These are phyloP conservation scores for Scytalidium lignicola DNA, from an alignment of 2,329 filamentous ascomycete species.

Conservation along the genomic window DNA sequence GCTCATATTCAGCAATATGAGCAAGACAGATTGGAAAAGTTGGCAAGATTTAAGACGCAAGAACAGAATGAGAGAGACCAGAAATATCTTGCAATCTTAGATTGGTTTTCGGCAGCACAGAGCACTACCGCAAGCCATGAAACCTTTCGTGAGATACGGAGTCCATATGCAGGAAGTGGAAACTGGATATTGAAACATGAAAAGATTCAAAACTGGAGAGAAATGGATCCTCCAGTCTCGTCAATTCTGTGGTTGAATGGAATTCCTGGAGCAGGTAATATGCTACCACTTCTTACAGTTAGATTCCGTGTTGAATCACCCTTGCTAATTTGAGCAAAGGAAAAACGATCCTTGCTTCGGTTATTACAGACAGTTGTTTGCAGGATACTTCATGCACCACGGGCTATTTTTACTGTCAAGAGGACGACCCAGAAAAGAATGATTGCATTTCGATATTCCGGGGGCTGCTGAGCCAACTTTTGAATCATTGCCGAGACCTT, in stretches of 20 bases:
- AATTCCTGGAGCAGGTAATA: conserved; percentile 34
- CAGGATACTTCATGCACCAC: conserved; percentile 11
- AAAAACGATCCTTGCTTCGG: conserved; percentile 34
- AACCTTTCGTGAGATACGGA: conserved; percentile 7
- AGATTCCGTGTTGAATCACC: not conserved
- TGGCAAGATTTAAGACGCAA: conserved; percentile 13
- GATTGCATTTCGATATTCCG: conserved; percentile 28
- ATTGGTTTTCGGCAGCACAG: conserved; percentile 17
- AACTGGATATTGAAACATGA: conserved; percentile 26
- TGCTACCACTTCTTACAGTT: too few species aligned
- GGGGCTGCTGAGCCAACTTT: conserved; percentile 28
- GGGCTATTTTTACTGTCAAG: conserved; percentile 35
- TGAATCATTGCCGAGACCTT: conserved; percentile 24
- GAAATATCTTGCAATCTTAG: conserved; percentile 7
- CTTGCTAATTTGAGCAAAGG: conserved; percentile 18
- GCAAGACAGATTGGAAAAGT: conserved; percentile 14
- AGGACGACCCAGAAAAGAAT: conserved; percentile 24
- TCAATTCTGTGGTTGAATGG: conserved; percentile 35
- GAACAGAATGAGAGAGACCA: conserved; percentile 12
- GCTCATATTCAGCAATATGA: conserved; percentile 12
- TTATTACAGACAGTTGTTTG: conserved; percentile 28
- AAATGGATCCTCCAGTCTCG: conserved; percentile 9
- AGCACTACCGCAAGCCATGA: conserved; percentile 16
- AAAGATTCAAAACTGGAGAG: conserved; percentile 11
- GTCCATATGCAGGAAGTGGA: conserved; percentile 18